Evolutionary conservation across 306 rosid genomes (phyloP), one percentile per base, ranked within the genome.

Genomic region (Astragalus membranaceus): DNA sequence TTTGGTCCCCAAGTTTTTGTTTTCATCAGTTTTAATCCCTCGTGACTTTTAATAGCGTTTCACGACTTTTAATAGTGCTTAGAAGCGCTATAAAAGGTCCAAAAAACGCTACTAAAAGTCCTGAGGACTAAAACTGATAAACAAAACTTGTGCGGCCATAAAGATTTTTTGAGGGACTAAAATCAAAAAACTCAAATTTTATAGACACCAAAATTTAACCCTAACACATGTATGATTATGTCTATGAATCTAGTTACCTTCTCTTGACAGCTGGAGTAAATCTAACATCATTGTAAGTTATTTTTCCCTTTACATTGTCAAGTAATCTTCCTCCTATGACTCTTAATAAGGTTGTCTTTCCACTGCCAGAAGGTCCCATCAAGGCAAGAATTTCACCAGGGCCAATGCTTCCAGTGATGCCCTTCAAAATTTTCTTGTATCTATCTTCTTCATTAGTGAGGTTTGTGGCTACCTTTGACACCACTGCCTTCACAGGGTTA

Each of bases 301-400:
- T 76, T 63, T 87, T 87, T 55, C 96, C 96, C 64, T 87, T 90
- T 53, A 84, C 85, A 77, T 86, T 87, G 55, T 90, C 91, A 53
- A 66, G 66, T 13, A 90, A 49, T 78, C 97, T 90, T 69, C 92
- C 98, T 63, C 97, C 94, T 23, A 93, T 79, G 58, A 88, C 98
- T 73, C 88, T 90, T 77, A 93, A 78, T 65, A 93, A 75, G 16
- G 98, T 90, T 80, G 98, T 93, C 76, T 93, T 93, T 57, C 98
- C 98, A 74, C 97, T 93, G 0, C 98, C 98, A 54, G 98, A 93
- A 61, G 98, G 97, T 17, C 98, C 98, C 98, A 93, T 93, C 48
- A 93, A 66, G 10, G 98, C 98, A 67, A 93, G 97, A 75, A 93
- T 90, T 74, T 93, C 97, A 7, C 98, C 98, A 3, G 94, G 98